Conservation (phyloP, 75 land plant genomes). For the Selaginella moellendorffii region DNA sequence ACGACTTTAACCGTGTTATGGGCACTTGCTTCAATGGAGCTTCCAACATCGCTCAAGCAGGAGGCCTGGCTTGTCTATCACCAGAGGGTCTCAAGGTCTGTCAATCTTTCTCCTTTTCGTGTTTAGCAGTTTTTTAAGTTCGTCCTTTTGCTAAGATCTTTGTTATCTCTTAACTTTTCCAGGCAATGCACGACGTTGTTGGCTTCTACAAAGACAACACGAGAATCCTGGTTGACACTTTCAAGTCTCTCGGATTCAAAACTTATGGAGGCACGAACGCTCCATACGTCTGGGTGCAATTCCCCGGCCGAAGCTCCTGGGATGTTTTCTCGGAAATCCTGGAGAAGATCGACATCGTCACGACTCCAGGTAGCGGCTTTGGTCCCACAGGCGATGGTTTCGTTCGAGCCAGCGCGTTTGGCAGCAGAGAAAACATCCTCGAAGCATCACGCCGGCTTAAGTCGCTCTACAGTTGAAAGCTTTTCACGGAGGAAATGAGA, state of each 20-base stretch:
- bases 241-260: slow-evolving; percentile 52
- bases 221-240: slow-evolving; percentile 50
- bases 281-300: slow-evolving; percentile 82
- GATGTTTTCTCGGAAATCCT: slow-evolving; percentile 70
- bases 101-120: slow-evolving; percentile 6
- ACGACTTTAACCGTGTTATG: slow-evolving; percentile 87
- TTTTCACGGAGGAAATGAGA: too few relatives aligned
- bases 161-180: neutral
- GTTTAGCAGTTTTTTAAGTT: neutral
- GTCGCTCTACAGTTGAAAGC: slow-evolving; percentile 11
- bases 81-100: slow-evolving; percentile 75
- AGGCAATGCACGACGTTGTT: slow-evolving; percentile 38
- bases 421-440: slow-evolving; percentile 37
- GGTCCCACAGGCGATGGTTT: slow-evolving; percentile 77
- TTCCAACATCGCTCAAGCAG: slow-evolving; percentile 86
- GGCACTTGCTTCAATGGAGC: slow-evolving; percentile 90
- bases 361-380: slow-evolving; percentile 71
- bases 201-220: slow-evolving; percentile 76
- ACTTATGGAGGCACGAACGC: slow-evolving; percentile 79
- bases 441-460: slow-evolving; percentile 55
- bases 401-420: slow-evolving; percentile 59
- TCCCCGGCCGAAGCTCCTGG: slow-evolving; percentile 81
- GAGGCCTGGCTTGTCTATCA: slow-evolving; percentile 75
- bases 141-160: neutral
- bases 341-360: slow-evolving; percentile 59